Percentiles rank a stretch among this genome's conserved stretches.
These are phyloP conservation scores for Aureobasidium sp. DNA, from an alignment of 2,329 filamentous ascomycete species.

Conservation along the genomic window DNA sequence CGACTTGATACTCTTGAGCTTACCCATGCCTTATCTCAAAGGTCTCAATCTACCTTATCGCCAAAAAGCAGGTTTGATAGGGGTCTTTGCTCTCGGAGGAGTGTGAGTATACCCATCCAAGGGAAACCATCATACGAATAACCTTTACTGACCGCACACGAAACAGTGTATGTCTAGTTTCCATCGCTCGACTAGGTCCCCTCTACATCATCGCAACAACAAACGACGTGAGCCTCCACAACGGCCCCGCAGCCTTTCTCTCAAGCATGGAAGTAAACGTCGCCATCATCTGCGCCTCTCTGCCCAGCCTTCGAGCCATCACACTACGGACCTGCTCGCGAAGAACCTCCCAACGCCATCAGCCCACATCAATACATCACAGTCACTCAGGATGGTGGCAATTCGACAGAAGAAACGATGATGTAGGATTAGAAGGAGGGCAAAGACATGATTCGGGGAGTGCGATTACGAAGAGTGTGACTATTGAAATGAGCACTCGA, in stretches of 20 bases:
- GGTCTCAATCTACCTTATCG: conserved; percentile 22
- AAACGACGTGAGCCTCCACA: conserved; percentile 20
- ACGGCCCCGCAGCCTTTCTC: conserved; percentile 20
- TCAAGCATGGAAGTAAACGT: conserved; percentile 22
- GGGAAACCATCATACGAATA: too few relatives aligned
- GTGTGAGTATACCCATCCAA: conserved; percentile 17
- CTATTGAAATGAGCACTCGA: neutral
- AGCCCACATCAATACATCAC: neutral
- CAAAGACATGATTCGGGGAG: neutral
- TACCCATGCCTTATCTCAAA: conserved; percentile 26
- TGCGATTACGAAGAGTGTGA: neutral
- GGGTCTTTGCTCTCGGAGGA: conserved; percentile 27
- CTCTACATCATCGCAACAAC: conserved; percentile 20
- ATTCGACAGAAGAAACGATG: neutral
- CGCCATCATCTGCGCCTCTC: conserved; percentile 21
- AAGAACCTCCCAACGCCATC: neutral
- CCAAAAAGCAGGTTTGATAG: conserved; percentile 25
- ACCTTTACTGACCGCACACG: neutral
- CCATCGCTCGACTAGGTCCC: conserved; percentile 18
- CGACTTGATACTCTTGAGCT: conserved; percentile 23
- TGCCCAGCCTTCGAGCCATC: conserved; percentile 22
- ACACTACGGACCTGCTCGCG: conserved; percentile 17
- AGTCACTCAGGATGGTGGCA: neutral
- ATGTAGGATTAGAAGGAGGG: neutral
- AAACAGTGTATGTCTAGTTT: conserved; percentile 18